These are phyloP conservation scores for Pseudogymnoascus sp. DNA, from an alignment of 2,329 filamentous ascomycete species.

Conservation along the genomic window DNA sequence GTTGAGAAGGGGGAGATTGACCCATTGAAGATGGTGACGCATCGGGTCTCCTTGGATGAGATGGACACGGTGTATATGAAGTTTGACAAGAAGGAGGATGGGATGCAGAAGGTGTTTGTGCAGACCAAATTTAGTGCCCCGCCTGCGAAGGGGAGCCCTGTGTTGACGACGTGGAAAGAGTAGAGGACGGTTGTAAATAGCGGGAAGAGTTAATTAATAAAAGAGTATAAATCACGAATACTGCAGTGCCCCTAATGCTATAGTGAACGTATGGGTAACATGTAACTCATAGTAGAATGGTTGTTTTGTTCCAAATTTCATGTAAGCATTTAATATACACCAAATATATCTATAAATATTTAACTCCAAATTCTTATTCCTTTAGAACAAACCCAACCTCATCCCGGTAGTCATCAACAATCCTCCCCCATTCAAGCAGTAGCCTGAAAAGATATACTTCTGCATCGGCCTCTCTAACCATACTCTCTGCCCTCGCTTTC, in stretches of 20 bases:
- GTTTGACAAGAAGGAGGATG: constrained; percentile 56
- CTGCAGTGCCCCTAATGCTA: not conserved
- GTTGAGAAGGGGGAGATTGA: constrained; percentile 65
- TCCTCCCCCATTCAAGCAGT: constrained; percentile 40
- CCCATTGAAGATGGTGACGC: constrained; percentile 72
- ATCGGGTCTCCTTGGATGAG: constrained; percentile 69
- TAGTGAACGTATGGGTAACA: not conserved
- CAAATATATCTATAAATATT: not conserved
- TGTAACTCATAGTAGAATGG: not conserved
- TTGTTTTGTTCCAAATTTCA: not conserved
- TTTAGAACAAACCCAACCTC: constrained; percentile 28
- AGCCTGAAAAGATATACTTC: constrained; percentile 50
- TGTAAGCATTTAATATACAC: not conserved
- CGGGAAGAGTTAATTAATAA: not conserved
- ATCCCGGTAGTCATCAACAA: constrained; percentile 35
- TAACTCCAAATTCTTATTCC: not conserved
- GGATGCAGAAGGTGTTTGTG: constrained; percentile 74
- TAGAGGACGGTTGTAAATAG: not conserved
- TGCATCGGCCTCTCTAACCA: constrained; percentile 51
- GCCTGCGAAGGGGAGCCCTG: constrained; percentile 35
- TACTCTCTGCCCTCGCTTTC: constrained; percentile 46
- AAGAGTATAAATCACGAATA: not conserved
- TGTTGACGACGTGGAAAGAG: constrained; percentile 35
- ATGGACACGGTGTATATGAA: constrained; percentile 58
- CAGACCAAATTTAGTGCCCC: constrained; percentile 52